Evolutionary conservation across 2,329 filamentous ascomycete genomes (phyloP).

Genomic region (Xenoacremonium recifei): DNA sequence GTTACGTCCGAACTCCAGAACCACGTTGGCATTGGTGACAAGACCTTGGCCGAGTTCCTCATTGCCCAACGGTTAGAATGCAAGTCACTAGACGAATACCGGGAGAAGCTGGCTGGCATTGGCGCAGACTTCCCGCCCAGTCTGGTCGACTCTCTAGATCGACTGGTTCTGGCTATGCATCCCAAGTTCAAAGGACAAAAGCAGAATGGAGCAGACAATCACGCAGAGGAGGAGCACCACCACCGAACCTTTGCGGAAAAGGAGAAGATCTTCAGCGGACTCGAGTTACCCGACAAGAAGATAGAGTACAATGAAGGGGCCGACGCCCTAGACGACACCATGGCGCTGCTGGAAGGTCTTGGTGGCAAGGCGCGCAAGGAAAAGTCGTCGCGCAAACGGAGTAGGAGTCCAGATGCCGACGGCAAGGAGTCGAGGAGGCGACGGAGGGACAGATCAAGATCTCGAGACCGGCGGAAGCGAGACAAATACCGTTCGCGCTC

Average conservation of each 20-base stretch:
- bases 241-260: conserved; percentile 63
- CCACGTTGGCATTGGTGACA: conserved; percentile 87
- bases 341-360: conserved; percentile 85
- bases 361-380: conserved; percentile 63
- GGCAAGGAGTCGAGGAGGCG: conserved; percentile 39
- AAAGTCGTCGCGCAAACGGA: conserved; percentile 53
- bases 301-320: conserved; percentile 34
- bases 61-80: conserved; percentile 85
- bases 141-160: conserved; percentile 87
- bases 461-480: conserved; percentile 39
- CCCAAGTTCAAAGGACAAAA: conserved; percentile 74
- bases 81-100: conserved; percentile 69
- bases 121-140: conserved; percentile 82
- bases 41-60: conserved; percentile 93
- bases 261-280: conserved; percentile 83
- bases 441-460: conserved; percentile 39
- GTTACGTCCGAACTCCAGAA: conserved; percentile 94
- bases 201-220: conserved; percentile 39
- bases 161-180: conserved; percentile 84
- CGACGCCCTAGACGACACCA: conserved; percentile 85
- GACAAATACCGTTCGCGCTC: conserved; percentile 37
- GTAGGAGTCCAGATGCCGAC: conserved; percentile 55
- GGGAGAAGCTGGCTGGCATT: conserved; percentile 69
- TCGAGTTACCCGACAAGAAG: conserved; percentile 80
- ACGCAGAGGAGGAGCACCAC: conserved; percentile 39